phyloP scores from a whole-genome alignment of 345 rosid species.

The Eucalyptus polybractea region DNA sequence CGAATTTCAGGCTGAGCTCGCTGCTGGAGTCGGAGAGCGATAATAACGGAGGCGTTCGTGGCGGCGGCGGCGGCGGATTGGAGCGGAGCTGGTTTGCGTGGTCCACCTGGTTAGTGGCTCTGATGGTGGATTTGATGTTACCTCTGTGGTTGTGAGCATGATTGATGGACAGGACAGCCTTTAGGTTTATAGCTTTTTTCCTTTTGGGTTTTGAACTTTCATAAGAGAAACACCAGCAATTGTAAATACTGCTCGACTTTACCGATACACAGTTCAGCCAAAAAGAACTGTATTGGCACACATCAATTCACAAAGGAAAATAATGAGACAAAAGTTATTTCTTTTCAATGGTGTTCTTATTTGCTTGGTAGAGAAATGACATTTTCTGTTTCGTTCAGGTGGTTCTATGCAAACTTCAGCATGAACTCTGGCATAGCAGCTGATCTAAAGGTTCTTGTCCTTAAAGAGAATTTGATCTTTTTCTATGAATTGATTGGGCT shows the following conservation, averaged over 20 bases:
- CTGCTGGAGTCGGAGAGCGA: constrained; percentile 38
- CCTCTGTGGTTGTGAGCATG: neutral
- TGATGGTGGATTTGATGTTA: neutral
- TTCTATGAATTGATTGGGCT: neutral
- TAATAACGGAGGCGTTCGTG: constrained; percentile 7
- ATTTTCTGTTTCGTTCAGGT: neutral
- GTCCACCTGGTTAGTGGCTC: constrained; percentile 5
- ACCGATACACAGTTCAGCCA: neutral
- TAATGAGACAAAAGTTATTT: neutral
- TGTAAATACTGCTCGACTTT: neutral
- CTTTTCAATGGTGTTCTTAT: neutral
- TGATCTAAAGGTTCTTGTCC: neutral
- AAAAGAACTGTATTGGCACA: neutral
- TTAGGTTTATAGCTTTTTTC: neutral
- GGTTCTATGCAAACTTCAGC: neutral
- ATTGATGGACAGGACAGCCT: neutral
- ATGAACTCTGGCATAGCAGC: neutral
- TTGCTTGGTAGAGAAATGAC: neutral
- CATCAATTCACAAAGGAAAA: neutral
- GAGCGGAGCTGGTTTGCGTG: neutral
- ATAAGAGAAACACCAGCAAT: neutral
- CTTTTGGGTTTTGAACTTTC: neutral
- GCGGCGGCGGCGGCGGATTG: neutral
- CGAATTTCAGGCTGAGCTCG: constrained; percentile 44
- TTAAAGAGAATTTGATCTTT: neutral